Evolutionary conservation across 192 early-diverging fungal genomes (phyloP).

Genomic region (Phlyctochytrium bullatum): DNA sequence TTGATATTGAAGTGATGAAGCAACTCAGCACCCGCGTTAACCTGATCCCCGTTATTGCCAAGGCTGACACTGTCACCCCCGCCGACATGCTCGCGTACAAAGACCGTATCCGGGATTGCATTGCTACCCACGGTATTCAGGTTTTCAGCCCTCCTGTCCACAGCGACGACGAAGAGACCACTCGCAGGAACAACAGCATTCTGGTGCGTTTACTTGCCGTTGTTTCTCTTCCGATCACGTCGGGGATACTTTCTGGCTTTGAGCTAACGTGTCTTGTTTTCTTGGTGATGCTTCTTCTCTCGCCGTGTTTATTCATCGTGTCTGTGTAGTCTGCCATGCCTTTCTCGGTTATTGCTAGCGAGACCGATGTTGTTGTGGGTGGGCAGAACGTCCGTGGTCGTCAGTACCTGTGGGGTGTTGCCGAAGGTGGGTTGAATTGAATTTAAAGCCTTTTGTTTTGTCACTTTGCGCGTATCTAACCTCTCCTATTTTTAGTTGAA

Average conservation of each 20-base stretch:
- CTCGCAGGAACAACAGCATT: constrained; percentile 77
- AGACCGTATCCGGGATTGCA: constrained; percentile 87
- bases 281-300: background rate
- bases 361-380: constrained; percentile 80
- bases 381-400: constrained; percentile 92
- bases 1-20: constrained; percentile 99
- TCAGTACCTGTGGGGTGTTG: constrained; percentile 97
- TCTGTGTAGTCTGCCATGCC: constrained; percentile 76
- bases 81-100: constrained; percentile 90
- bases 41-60: constrained; percentile 96
- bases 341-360: constrained; percentile 92
- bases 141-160: constrained; percentile 87
- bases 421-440: constrained; percentile 58
- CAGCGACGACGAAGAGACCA: constrained; percentile 75
- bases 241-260: too few species aligned
- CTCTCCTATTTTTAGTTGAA: constrained; percentile 61
- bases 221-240: too few species aligned
- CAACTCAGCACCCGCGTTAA: constrained; percentile 92
- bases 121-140: constrained; percentile 87
- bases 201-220: constrained; percentile 51
- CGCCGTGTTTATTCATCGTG: constrained; percentile 2
- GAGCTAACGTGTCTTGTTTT: too few species aligned
- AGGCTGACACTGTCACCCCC: constrained; percentile 96
- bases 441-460: background rate
- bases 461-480: constrained; percentile 1